Evolutionary conservation across 2,329 filamentous ascomycete species (phyloP).

Genomic region (Podosphaera fusca): DNA sequence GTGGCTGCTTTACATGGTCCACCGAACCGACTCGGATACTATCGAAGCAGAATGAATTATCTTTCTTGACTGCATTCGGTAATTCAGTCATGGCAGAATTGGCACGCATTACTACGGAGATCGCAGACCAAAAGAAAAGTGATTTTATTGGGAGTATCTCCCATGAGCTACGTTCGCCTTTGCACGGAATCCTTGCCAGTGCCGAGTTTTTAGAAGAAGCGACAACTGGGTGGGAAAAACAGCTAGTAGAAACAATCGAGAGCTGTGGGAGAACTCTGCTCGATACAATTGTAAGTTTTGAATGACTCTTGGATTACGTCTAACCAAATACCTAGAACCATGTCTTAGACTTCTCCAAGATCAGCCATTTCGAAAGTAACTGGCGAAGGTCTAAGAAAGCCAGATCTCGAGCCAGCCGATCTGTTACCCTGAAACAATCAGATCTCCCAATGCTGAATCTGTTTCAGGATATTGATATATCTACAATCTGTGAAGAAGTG

Average conservation of each 20-base stretch:
- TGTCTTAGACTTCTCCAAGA: conserved; percentile 21
- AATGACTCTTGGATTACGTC: neutral
- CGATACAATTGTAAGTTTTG: conserved; percentile 16
- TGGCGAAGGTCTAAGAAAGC: conserved; percentile 12
- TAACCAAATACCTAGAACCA: conserved; percentile 13
- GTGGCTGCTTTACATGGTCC: conserved; percentile 25
- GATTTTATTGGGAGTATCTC: conserved; percentile 36
- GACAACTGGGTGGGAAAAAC: conserved; percentile 12
- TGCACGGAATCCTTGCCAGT: conserved; percentile 32
- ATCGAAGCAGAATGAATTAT: conserved; percentile 18
- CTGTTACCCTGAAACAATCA: conserved; percentile 9
- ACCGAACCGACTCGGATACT: conserved; percentile 16
- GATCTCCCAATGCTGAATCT: conserved; percentile 17
- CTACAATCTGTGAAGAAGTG: conserved; percentile 16
- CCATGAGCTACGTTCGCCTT: conserved; percentile 31
- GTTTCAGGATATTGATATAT: conserved; percentile 15
- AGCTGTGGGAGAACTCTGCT: conserved; percentile 18
- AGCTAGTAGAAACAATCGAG: conserved; percentile 17
- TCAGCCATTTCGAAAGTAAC: conserved; percentile 16
- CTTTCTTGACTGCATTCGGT: conserved; percentile 20
- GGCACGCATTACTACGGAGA: conserved; percentile 27
- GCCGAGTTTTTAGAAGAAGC: conserved; percentile 25
- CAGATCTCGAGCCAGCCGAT: conserved; percentile 1
- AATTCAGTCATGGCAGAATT: conserved; percentile 31
- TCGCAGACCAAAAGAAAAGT: conserved; percentile 28